Conservation (phyloP, 2,329 filamentous ascomycete species). For the Delphinella strobiligena region DNA sequence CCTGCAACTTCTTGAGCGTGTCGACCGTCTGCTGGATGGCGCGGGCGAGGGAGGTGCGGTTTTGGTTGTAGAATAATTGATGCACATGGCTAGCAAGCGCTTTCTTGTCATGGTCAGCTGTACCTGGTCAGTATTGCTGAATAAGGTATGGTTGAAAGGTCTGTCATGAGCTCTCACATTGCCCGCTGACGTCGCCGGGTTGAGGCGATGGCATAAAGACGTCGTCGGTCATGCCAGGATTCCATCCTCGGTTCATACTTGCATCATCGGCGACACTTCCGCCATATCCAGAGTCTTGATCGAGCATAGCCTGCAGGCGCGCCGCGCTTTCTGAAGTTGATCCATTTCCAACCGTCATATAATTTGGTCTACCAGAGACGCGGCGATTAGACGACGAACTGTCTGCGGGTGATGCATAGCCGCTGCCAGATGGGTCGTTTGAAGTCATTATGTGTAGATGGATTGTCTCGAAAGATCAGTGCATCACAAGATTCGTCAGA, state of each 20-base stretch:
- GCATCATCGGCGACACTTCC: slow-evolving; percentile 60
- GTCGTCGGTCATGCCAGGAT: slow-evolving; percentile 44
- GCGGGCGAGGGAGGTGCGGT: slow-evolving; percentile 73
- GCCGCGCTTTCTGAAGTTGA: slow-evolving; percentile 71
- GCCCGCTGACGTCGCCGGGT: too few relatives aligned
- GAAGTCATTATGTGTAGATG: slow-evolving; percentile 19
- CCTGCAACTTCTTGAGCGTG: slow-evolving; percentile 67
- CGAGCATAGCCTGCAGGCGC: slow-evolving; percentile 67
- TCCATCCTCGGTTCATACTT: slow-evolving; percentile 40
- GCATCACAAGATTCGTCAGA: slow-evolving; percentile 1
- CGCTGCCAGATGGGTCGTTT: slow-evolving; percentile 18
- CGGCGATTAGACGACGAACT: slow-evolving; percentile 15
- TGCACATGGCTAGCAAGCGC: slow-evolving; percentile 72
- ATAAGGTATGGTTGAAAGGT: neutral
- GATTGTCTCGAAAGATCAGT: slow-evolving; percentile 2
- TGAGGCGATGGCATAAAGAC: slow-evolving; percentile 47
- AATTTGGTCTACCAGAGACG: slow-evolving; percentile 42
- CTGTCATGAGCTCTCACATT: slow-evolving; percentile 25
- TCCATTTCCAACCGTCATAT: slow-evolving; percentile 81
- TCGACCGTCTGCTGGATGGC: slow-evolving; percentile 82
- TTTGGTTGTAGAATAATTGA: slow-evolving; percentile 90
- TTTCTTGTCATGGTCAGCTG: slow-evolving; percentile 51
- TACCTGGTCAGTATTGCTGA: slow-evolving; percentile 11
- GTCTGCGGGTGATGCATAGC: slow-evolving; percentile 15
- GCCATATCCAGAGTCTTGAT: slow-evolving; percentile 85